phyloP scores from a whole-genome alignment of 2,329 filamentous ascomycete species.

The Hirsutella minnesotensis region DNA sequence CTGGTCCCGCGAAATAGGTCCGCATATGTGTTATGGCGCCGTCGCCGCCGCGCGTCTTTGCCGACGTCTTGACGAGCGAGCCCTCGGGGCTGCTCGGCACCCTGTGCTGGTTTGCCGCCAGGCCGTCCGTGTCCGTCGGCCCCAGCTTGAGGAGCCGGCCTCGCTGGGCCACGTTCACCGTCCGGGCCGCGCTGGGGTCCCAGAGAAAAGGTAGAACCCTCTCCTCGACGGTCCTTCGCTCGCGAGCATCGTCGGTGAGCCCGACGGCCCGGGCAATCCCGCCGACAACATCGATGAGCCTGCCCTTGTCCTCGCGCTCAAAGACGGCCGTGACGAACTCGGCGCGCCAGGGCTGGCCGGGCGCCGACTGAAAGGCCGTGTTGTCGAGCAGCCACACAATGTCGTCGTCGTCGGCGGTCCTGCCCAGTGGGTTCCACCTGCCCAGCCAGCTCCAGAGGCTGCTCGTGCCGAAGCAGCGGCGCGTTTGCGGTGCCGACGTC shows the following conservation, averaged over 20 bases:
- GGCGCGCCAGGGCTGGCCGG: conserved; percentile 53
- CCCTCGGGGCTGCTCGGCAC: conserved; percentile 37
- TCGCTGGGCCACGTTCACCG: conserved; percentile 51
- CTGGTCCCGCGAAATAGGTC: conserved; percentile 62
- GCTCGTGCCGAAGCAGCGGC: conserved; percentile 13
- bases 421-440: conserved; percentile 43
- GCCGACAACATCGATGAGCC: conserved; percentile 57
- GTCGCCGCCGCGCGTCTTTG: conserved; percentile 37
- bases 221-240: conserved; percentile 48
- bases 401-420: conserved; percentile 50
- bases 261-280: conserved; percentile 58
- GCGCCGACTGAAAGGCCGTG: conserved; percentile 55
- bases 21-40: conserved; percentile 49
- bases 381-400: conserved; percentile 87
- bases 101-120: conserved; percentile 51
- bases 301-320: conserved; percentile 54
- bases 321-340: conserved; percentile 81
- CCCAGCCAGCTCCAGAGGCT: conserved; percentile 39
- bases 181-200: conserved; percentile 58
- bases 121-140: conserved; percentile 60
- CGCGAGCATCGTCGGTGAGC: conserved; percentile 46
- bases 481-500: not conserved
- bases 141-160: conserved; percentile 43
- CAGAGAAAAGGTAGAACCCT: conserved; percentile 70
- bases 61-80: conserved; percentile 31